Evolutionary conservation across 2,329 filamentous ascomycete species (phyloP).

Genomic region (Paecilomyces sp.): DNA sequence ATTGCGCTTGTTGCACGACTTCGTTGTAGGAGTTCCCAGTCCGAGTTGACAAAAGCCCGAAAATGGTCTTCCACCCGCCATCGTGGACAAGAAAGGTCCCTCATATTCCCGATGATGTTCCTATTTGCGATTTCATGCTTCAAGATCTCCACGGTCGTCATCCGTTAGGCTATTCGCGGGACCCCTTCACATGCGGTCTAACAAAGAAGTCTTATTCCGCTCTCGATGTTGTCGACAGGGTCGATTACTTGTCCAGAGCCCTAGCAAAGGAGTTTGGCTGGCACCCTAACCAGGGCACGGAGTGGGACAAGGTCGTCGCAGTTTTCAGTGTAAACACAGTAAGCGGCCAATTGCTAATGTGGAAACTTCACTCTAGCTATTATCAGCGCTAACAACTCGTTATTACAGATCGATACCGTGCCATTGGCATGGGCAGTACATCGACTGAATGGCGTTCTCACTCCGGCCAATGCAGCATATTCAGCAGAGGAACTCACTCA

Average conservation of each 20-base stretch:
- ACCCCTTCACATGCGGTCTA: constrained; percentile 71
- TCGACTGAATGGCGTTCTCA: constrained; percentile 64
- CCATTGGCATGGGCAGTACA: constrained; percentile 68
- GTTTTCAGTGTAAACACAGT: constrained; percentile 78
- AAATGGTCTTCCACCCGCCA: constrained; percentile 42
- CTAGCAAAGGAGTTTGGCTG: constrained; percentile 66
- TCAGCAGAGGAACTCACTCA: constrained; percentile 62
- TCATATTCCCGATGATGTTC: constrained; percentile 65
- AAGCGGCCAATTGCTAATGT: constrained; percentile 16
- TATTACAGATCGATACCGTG: constrained; percentile 61
- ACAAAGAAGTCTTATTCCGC: constrained; percentile 61
- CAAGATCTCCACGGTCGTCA: constrained; percentile 63
- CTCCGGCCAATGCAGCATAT: constrained; percentile 69
- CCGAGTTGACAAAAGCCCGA: background rate
- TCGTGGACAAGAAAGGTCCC: constrained; percentile 31
- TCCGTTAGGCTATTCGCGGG: constrained; percentile 54
- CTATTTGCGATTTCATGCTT: constrained; percentile 70
- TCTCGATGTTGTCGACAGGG: constrained; percentile 56
- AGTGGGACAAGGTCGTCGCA: constrained; percentile 75
- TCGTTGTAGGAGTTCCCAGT: background rate
- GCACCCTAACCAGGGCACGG: constrained; percentile 60
- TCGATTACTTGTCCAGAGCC: constrained; percentile 60
- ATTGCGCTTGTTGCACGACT: background rate
- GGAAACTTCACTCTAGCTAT: background rate
- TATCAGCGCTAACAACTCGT: background rate